Evolutionary conservation across 331 rosid genomes (phyloP).

Genomic region (Arachis monticola): DNA sequence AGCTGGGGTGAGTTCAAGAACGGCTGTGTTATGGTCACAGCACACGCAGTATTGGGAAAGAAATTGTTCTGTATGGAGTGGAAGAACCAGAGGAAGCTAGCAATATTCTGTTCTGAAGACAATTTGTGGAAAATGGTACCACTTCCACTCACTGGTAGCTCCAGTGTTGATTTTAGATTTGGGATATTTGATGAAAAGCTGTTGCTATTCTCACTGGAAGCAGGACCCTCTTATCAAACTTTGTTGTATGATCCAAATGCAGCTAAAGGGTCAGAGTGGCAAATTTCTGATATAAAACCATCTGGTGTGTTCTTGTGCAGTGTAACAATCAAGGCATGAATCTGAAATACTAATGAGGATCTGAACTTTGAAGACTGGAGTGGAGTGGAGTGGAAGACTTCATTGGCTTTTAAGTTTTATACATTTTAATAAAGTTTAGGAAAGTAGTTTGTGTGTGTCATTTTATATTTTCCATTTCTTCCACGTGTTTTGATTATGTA

Average conservation of each 20-base stretch:
- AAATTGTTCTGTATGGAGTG: conserved; percentile 87
- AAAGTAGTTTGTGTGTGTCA: conserved; percentile 7
- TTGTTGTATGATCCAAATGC: conserved; percentile 79
- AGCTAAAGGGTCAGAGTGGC: conserved; percentile 78
- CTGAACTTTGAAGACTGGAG: conserved; percentile 17
- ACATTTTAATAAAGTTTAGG: conserved; percentile 21
- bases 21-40: conserved; percentile 92
- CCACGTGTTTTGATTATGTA: conserved; percentile 14
- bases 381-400: conserved; percentile 13
- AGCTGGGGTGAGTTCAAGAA: conserved; percentile 84
- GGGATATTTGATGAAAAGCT: conserved; percentile 71
- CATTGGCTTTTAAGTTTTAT: conserved; percentile 5
- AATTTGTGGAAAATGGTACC: conserved; percentile 76
- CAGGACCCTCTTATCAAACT: conserved; percentile 57
- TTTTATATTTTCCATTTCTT: neutral
- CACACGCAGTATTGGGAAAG: conserved; percentile 77
- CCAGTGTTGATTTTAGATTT: conserved; percentile 60
- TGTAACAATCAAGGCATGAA: conserved; percentile 78
- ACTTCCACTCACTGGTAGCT: conserved; percentile 81
- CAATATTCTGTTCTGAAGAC: conserved; percentile 67
- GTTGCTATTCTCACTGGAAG: conserved; percentile 58
- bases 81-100: conserved; percentile 80
- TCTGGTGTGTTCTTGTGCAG: conserved; percentile 74
- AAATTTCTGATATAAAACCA: conserved; percentile 62
- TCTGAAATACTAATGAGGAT: conserved; percentile 9